Evolutionary conservation across 148 eudicot species (phyloP), one percentile per base, ranked within the genome.

Genomic region (Rhododendron mucronatum): DNA sequence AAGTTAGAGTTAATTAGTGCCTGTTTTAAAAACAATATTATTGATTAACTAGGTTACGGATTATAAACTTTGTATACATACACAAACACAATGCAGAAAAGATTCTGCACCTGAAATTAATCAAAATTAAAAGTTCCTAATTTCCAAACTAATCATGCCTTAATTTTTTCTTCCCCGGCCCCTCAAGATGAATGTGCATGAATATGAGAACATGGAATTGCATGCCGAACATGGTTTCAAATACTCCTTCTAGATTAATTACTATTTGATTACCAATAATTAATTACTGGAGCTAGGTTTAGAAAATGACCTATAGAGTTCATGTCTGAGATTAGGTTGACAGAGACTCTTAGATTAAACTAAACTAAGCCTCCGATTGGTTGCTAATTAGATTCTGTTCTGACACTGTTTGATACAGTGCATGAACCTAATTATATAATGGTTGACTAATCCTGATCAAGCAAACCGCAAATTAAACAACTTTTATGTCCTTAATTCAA

Each of bases 181-280:
- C 0, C 63, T 50, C 12, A 51, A 51, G 16, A 35, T 81, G 83
- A 45, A 78, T 45, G 81, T 78, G 41, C 69, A 51, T 28, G 73
- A 37, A 57, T 82, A 57, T 55, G 45, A 57, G 84, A 82, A 82
- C 84, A 57, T 82, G 69, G 83, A 30, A n/a, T 15, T 45, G 10
- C 48, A 47, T 47, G 5, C 35, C 33, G 57, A 79, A 79, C 82
- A 47, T 79, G 82, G 82, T 79, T 79, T 7, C 16, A 16, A 45
- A 50, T 12, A 26, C 1, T 26, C 82, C 82, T 80, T 80, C 55
- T 79, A 8, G 15, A 47, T 78, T 14, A 4, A 30, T 33, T 2
- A 2, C 1, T 65, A 11, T 0, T 50, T 47, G 50, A n/a, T 51
- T 50, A 50, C 1, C 50, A 80, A 78, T n/a, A 39, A 47, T 47